Conservation (phyloP, 768 basidiomycete species). For the Leccinum pellstonianum region DNA sequence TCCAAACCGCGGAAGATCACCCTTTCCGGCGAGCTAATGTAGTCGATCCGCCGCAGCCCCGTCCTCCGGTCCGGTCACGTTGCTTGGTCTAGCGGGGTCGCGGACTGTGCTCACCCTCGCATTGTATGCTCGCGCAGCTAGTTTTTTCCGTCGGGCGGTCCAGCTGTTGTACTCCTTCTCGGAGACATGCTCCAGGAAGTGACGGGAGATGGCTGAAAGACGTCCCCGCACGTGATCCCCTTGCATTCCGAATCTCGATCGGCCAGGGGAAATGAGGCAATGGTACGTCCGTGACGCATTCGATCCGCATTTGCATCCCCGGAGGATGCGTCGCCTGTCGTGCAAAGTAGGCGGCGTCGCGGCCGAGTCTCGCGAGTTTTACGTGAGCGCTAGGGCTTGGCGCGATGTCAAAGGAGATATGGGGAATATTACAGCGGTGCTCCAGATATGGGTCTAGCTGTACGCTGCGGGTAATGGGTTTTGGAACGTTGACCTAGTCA, state of each 20-base stretch:
- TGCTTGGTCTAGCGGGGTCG: background rate
- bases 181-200: background rate
- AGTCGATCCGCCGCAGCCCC: too few relatives aligned
- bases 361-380: background rate
- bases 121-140: background rate
- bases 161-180: background rate
- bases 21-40: too few relatives aligned
- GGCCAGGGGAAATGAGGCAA: background rate
- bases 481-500: background rate
- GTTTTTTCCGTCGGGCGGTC: background rate
- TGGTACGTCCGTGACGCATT: background rate
- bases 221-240: background rate
- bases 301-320: background rate
- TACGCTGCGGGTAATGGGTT: background rate
- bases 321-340: background rate
- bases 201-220: background rate
- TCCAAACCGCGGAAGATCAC: too few relatives aligned
- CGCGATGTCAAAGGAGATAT: background rate
- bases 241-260: background rate
- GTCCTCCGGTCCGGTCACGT: background rate
- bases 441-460: background rate
- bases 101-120: background rate
- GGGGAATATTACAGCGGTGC: background rate
- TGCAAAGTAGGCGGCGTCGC: background rate
- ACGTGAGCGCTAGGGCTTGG: background rate